Base-by-base conservation (phyloP, 768 basidiomycete genomes). In the Tylopilus vinaceipallidus region DNA sequence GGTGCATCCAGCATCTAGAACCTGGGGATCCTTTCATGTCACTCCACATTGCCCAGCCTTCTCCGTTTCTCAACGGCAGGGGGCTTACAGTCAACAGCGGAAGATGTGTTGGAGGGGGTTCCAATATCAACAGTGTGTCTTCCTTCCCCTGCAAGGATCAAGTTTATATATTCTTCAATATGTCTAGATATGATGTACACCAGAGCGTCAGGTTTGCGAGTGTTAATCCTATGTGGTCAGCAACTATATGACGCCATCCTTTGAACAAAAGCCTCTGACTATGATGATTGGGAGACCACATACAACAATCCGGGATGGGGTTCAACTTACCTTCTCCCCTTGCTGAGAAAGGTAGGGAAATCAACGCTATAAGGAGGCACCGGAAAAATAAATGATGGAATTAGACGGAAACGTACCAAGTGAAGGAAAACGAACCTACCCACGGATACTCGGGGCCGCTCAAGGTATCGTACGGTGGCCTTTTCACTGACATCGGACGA, bases 111-210 rank as follows among this genome's bases (percentile, higher is more conserved):
- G 66, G 66, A 2, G 66, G 66, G 19, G 58, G 82, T 36, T 61
- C 59, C 4, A 48, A 29, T 49, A 72, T 84, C 19, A 84, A 84
- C 54, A 81, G 82, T 81, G 42, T 29, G 74, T 54, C 11, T 4
- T 29, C 30, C 33, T 12, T 55, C 10, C 49, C 45, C 23, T 27
- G 6, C 23, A 50, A 13, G 43, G 24, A 17, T 6, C 13, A n/a
- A 53, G 6, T 12, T n/a, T 2, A 7, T 4, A 30, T 27, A 20
- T 35, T 26, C 26, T 45, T 55, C 6, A 23, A 45, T 13, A 44
- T 49, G 2, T 32, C 41, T 34, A 66, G 73, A 65, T 49, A 68
- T 72, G 57, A 77, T 82, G 74, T 84, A 83, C 58, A 80, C 75
- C 1, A 75, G 84, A 23, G 75, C 80, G 6, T 63, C 78, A 23